Conservation (phyloP, 805 yeast genomes). For the Candida ovalis region DNA sequence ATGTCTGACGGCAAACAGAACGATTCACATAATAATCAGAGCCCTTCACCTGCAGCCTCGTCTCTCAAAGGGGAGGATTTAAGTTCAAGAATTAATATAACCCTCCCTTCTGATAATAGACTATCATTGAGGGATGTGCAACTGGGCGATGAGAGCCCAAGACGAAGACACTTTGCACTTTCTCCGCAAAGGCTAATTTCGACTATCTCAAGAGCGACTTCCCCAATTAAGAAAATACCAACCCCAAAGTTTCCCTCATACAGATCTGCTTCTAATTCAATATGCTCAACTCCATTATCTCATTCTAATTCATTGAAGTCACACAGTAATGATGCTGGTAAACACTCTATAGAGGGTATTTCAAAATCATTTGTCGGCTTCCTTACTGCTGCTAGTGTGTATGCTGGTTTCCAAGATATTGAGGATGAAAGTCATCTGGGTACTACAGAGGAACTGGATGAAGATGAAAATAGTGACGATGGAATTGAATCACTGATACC, state of each 20-base stretch:
- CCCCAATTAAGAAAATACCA: constrained; percentile 14
- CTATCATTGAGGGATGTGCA: constrained; percentile 1
- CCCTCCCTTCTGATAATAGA: background rate
- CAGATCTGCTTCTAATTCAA: constrained; percentile 6
- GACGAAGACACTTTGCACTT: constrained; percentile 14
- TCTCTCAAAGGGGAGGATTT: background rate
- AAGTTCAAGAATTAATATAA: background rate
- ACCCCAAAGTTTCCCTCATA: constrained; percentile 8
- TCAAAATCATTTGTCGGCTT: constrained; percentile 52
- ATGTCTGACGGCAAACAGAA: background rate
- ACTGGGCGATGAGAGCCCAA: background rate
- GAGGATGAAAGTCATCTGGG: constrained; percentile 30
- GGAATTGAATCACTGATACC: background rate
- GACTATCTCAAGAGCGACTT: constrained; percentile 18
- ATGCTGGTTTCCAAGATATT: constrained; percentile 37
- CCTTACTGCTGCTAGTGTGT: constrained; percentile 55
- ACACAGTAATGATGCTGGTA: constrained; percentile 7
- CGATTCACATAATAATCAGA: background rate
- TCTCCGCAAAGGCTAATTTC: constrained; percentile 25
- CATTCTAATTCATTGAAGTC: background rate
- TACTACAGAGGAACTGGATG: constrained; percentile 21
- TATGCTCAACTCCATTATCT: constrained; percentile 4
- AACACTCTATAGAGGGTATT: constrained; percentile 34
- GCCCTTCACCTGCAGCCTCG: background rate
- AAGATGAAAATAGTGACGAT: background rate